Base-by-base conservation (phyloP, 805 yeast genomes). In the Pichia ethanolica region DNA sequence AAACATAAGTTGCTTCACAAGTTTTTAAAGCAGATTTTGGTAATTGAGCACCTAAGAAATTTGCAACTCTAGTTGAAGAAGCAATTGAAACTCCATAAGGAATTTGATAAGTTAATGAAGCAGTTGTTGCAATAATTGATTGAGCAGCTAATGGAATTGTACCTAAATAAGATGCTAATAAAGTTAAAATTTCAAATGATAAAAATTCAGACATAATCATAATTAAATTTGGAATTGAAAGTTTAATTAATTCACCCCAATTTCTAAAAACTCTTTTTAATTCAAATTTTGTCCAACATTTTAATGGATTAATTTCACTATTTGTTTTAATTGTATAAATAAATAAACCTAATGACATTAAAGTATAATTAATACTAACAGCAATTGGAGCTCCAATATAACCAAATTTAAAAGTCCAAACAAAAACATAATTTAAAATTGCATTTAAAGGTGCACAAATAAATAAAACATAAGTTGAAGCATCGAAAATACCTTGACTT, bases 121-220 rank as follows among this genome's bases (percentile, higher is more conserved):
- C 82, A 45, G 84, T 75, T 1, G 89, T 83, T 27, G 86, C 71
- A 12, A 84, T 75, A 47, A 85, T 82, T 3, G 86, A 79, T 65
- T 85, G 90, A 0, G 91, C 86, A 8, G 88, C 93, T 55, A 85
- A 69, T 1, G 76, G 76, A 5, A 71, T 72, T 1, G 72, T 64
- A 27, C 91, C 89, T 52, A 85, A 72, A 57, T 77, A 77, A 4
- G 89, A 78, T 1, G 90, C 83, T 52, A 79, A 70, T 46, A 85
- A 71, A 0, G 91, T 86, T 53, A 85, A 69, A 44, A 86, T 75
- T 66, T 86, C 91, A 64, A 85, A 86, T 1, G 89, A 88, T 37
- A 86, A 67, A 75, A 86, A 86, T 65, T 86, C 93, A 20, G 89
- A 85, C 58, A 82, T 78, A 26, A 86, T 86, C 86, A 84, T 82